These are phyloP conservation scores for Sporobolomyces roseus DNA, from an alignment of 768 basidiomycete species.

Conservation along the genomic window DNA sequence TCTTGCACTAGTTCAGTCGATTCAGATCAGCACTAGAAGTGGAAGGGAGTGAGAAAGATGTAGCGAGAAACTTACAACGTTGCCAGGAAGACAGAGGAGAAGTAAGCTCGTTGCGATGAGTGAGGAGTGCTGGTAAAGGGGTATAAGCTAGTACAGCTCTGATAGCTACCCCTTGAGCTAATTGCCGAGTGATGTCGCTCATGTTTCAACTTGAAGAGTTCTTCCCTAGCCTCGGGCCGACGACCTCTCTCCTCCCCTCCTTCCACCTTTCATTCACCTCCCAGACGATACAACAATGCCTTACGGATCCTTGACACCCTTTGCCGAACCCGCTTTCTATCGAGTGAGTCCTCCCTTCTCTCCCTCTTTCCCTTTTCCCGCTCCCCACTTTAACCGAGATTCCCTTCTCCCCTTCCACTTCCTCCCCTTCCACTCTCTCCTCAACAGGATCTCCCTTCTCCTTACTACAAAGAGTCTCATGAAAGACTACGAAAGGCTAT, in stretches of 20 bases:
- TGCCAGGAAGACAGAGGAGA: slow-evolving; percentile 70
- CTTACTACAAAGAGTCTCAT: slow-evolving; percentile 44
- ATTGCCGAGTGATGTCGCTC: neutral
- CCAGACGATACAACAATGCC: slow-evolving; percentile 1
- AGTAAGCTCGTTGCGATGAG: slow-evolving; percentile 69
- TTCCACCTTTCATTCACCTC: neutral
- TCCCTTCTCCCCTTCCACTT: neutral
- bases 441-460: slow-evolving; percentile 37
- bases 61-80: slow-evolving; percentile 17
- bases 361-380: neutral
- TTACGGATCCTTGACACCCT: slow-evolving; percentile 36
- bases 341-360: slow-evolving; percentile 14
- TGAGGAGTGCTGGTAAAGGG: slow-evolving; percentile 56
- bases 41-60: too few species aligned
- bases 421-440: neutral
- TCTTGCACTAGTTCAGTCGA: slow-evolving; percentile 64
- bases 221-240: too few species aligned
- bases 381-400: neutral
- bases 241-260: neutral
- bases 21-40: neutral
- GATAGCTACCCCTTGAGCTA: neutral
- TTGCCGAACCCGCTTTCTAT: slow-evolving; percentile 36
- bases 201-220: too few species aligned
- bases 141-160: slow-evolving; percentile 56
- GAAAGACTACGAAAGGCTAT: slow-evolving; percentile 23